Percentiles rank a stretch among this genome's conserved stretches.
phyloP scores from a whole-genome alignment of 768 basidiomycete species.

The Rhizopogon vulgaris region DNA sequence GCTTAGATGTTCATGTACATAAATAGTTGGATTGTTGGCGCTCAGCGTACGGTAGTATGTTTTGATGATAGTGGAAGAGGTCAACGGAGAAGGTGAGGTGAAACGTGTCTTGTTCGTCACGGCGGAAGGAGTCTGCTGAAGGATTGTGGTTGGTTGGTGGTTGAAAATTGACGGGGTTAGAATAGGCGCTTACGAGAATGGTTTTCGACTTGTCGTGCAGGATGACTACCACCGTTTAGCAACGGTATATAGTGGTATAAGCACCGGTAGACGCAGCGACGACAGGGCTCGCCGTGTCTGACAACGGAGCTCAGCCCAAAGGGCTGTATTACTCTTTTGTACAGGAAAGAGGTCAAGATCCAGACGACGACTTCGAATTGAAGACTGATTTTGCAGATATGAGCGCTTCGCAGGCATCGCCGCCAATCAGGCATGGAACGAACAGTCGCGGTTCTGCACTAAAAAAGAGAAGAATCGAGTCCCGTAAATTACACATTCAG shows the following conservation, averaged over 20 bases:
- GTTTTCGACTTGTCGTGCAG: background rate
- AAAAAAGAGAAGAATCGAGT: background rate
- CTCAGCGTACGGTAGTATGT: background rate
- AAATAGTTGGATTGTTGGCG: background rate
- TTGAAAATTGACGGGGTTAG: background rate
- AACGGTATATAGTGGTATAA: background rate
- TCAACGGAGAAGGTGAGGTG: background rate
- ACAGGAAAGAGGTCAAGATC: background rate
- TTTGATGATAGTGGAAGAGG: background rate
- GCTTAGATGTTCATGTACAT: background rate
- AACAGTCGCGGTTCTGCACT: background rate
- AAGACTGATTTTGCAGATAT: background rate
- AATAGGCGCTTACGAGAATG: background rate
- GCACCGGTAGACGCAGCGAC: background rate
- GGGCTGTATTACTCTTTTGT: background rate
- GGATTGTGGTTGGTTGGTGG: background rate
- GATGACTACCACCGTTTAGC: background rate
- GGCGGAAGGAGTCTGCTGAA: background rate
- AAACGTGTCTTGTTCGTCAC: background rate
- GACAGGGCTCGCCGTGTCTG: background rate
- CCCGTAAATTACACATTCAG: background rate
- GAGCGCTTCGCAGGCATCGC: background rate
- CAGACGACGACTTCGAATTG: background rate
- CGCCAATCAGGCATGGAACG: background rate
- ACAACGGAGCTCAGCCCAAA: background rate